Conservation (phyloP, 306 rosid genomes). For the Quercus suber region DNA sequence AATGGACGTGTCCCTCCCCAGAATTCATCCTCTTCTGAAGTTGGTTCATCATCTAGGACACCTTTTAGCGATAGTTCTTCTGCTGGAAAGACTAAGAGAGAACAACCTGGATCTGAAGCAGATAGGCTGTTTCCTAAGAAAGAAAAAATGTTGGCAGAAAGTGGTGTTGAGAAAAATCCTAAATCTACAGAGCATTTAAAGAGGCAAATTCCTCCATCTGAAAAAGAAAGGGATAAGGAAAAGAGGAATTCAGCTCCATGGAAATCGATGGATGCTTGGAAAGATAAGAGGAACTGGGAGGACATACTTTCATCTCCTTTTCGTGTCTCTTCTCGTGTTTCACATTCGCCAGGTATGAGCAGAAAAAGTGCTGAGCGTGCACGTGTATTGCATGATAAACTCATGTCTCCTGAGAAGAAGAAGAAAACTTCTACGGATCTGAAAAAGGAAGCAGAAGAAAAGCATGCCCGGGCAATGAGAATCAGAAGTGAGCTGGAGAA, state of each 20-base stretch:
- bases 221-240: slow-evolving; percentile 72
- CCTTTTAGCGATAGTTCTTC: slow-evolving; percentile 46
- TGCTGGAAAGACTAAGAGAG: slow-evolving; percentile 63
- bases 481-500: slow-evolving; percentile 89
- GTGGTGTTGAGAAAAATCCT: slow-evolving; percentile 47
- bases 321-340: slow-evolving; percentile 76
- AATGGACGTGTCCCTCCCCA: slow-evolving; percentile 42
- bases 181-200: slow-evolving; percentile 47
- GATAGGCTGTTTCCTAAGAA: slow-evolving; percentile 58
- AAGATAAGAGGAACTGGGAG: slow-evolving; percentile 94
- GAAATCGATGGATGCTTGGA: slow-evolving; percentile 97
- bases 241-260: slow-evolving; percentile 64
- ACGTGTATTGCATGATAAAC: slow-evolving; percentile 85
- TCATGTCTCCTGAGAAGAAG: slow-evolving; percentile 96
- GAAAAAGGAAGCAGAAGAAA: slow-evolving; percentile 89
- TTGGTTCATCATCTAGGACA: slow-evolving; percentile 51
- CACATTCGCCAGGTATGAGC: slow-evolving; percentile 78
- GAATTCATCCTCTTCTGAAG: slow-evolving; percentile 33
- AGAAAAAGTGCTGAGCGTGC: slow-evolving; percentile 93
- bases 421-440: slow-evolving; percentile 83
- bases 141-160: slow-evolving; percentile 51
- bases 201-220: slow-evolving; percentile 50
- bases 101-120: slow-evolving; percentile 53
- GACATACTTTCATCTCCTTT: slow-evolving; percentile 89
- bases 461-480: slow-evolving; percentile 96